Conservation (phyloP, 2,329 filamentous ascomycete genomes). For the Ramularia endophylla region DNA sequence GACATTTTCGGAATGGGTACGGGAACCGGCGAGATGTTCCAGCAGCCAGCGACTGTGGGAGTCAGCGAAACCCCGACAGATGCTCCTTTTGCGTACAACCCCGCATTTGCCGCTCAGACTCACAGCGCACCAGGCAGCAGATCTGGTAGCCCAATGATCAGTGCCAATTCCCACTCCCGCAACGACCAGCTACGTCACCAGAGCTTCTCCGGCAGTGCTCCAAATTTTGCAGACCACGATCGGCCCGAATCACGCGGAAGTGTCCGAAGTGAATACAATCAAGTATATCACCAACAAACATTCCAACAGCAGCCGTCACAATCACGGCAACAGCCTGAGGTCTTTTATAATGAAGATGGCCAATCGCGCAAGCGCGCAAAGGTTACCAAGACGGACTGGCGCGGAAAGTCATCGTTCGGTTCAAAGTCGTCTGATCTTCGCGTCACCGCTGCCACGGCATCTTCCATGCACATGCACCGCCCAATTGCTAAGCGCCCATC, state of each 20-base stretch:
- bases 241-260: slow-evolving; percentile 31
- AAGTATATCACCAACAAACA: slow-evolving; percentile 18
- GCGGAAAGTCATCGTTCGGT: slow-evolving; percentile 66
- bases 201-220: slow-evolving; percentile 24
- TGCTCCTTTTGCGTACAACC: slow-evolving; percentile 25
- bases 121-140: slow-evolving; percentile 36
- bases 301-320: slow-evolving; percentile 11
- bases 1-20: slow-evolving; percentile 28
- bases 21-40: slow-evolving; percentile 9
- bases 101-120: slow-evolving; percentile 28
- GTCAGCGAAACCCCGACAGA: slow-evolving; percentile 29
- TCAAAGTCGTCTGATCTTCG: slow-evolving; percentile 65
- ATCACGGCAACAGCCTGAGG: slow-evolving; percentile 19
- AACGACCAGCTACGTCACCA: slow-evolving; percentile 30
- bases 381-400: slow-evolving; percentile 65
- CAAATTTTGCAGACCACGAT: slow-evolving; percentile 24
- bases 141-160: slow-evolving; percentile 41
- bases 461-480: slow-evolving; percentile 77
- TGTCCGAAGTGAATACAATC: slow-evolving; percentile 29
- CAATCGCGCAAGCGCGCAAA: slow-evolving; percentile 73
- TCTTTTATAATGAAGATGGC: slow-evolving; percentile 42
- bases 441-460: slow-evolving; percentile 85
- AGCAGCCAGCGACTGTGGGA: slow-evolving; percentile 24
- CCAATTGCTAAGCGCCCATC: slow-evolving; percentile 55
- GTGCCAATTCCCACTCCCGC: slow-evolving; percentile 31